Conservation (phyloP, 1,139 yeast genomes). For the Kluyveromyces sp. region DNA sequence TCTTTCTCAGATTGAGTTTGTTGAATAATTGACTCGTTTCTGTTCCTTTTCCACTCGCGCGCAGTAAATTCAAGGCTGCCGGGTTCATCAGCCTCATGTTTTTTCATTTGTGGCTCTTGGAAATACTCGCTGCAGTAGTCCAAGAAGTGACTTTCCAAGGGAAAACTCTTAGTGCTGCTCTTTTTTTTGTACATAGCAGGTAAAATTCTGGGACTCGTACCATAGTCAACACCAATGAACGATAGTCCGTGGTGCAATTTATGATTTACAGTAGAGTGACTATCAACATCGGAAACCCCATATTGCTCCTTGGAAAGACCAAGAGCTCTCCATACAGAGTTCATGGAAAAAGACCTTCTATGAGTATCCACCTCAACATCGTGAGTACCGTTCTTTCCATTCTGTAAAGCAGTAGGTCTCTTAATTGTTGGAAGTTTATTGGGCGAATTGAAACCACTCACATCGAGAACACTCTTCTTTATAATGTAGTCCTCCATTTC, state of each 20-base stretch:
- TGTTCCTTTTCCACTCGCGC: slow-evolving; percentile 80
- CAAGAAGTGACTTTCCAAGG: slow-evolving; percentile 68
- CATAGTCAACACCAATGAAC: slow-evolving; percentile 36
- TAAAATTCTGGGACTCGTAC: slow-evolving; percentile 40
- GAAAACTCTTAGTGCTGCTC: slow-evolving; percentile 40
- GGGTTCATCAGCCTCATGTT: slow-evolving; percentile 82
- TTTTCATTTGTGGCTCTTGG: slow-evolving; percentile 93
- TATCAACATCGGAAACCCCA: slow-evolving; percentile 1
- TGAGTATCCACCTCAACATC: neutral
- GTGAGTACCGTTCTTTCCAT: slow-evolving; percentile 1
- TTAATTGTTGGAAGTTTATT: slow-evolving; percentile 10
- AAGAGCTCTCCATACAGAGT: slow-evolving; percentile 20
- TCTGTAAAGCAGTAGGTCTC: slow-evolving; percentile 11
- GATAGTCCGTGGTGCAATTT: slow-evolving; percentile 16
- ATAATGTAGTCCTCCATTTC: slow-evolving; percentile 61
- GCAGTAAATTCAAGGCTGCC: slow-evolving; percentile 83
- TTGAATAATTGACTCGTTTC: slow-evolving; percentile 80
- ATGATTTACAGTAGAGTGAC: neutral
- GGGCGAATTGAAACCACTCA: slow-evolving; percentile 2
- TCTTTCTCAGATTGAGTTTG: slow-evolving; percentile 89
- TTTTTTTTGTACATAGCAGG: slow-evolving; percentile 37
- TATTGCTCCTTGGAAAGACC: slow-evolving; percentile 18
- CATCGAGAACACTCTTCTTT: slow-evolving; percentile 35
- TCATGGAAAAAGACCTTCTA: slow-evolving; percentile 14
- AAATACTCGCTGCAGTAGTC: slow-evolving; percentile 90